These are phyloP conservation scores for Solanum clarkiae DNA, from an alignment of 257 asterid genomes.

Conservation along the genomic window DNA sequence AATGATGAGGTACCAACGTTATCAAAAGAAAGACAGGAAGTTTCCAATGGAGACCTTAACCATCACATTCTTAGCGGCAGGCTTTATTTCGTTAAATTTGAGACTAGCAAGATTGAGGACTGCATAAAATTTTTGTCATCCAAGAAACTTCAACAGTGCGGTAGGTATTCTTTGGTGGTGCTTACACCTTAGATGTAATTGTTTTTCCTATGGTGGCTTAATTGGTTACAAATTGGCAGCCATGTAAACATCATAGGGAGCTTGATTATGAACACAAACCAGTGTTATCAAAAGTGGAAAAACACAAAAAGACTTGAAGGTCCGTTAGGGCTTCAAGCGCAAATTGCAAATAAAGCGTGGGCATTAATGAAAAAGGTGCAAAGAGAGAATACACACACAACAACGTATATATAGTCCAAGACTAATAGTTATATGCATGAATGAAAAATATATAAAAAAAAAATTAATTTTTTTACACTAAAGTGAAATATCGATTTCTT, in stretches of 20 bases:
- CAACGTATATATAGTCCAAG: too few species aligned
- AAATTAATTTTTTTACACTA: too few species aligned
- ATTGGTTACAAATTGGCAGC: background rate
- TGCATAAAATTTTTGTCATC: conserved; percentile 30
- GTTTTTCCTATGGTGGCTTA: background rate
- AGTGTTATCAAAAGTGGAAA: too few species aligned
- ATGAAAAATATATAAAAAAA: too few species aligned
- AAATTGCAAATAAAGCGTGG: too few species aligned
- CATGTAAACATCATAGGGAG: background rate
- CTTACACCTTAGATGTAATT: background rate
- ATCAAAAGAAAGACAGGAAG: background rate
- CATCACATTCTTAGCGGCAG: conserved; percentile 13
- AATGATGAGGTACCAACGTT: conserved; percentile 9
- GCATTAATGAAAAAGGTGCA: too few species aligned
- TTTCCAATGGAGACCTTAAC: conserved; percentile 15
- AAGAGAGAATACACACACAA: too few species aligned
- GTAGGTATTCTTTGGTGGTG: conserved; percentile 10
- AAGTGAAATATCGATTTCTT: too few species aligned
- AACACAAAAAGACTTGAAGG: too few species aligned
- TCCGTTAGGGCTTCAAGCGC: too few species aligned
- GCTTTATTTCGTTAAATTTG: conserved; percentile 29
- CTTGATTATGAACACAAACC: background rate
- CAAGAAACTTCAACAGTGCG: conserved; percentile 16
- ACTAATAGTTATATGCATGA: too few species aligned
- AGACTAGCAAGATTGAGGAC: conserved; percentile 31